Conservation (phyloP, 1,284 basidiomycete genomes). For the Ceratobasidium sp. region DNA sequence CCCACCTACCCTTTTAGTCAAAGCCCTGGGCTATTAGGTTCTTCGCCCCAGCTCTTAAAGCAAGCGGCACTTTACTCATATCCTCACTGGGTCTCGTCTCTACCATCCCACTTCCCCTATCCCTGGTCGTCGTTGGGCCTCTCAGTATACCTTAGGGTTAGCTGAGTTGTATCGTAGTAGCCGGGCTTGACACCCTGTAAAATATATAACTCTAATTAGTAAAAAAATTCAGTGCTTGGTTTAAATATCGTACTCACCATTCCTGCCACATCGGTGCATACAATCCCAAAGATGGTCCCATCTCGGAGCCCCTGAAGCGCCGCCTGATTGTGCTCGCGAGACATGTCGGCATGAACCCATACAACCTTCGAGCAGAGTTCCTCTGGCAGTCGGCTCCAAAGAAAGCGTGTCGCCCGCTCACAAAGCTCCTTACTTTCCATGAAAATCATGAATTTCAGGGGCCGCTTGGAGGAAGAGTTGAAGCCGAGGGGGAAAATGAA, state of each 20-base stretch:
- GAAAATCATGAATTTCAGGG: slow-evolving; percentile 7
- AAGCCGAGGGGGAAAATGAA: neutral
- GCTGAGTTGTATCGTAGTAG: too few species aligned
- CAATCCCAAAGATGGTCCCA: slow-evolving; percentile 3
- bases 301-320: neutral
- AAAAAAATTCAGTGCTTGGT: too few species aligned
- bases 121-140: too few species aligned
- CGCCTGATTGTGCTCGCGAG: neutral
- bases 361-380: neutral
- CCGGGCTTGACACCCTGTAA: too few species aligned
- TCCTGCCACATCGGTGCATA: slow-evolving; percentile 23
- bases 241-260: slow-evolving; percentile 5
- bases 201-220: too few species aligned
- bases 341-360: slow-evolving; percentile 29
- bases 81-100: too few species aligned
- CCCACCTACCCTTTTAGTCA: too few species aligned
- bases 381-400: neutral
- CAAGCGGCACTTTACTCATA: too few species aligned
- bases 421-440: slow-evolving; percentile 1
- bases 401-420: neutral
- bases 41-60: too few species aligned
- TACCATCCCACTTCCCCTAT: too few species aligned
- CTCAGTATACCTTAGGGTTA: too few species aligned
- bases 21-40: neutral
- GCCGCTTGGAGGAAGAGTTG: neutral